Evolutionary conservation across 2,329 filamentous ascomycete genomes (phyloP), one percentile per base, ranked within the genome.

Genomic region (Alternaria angustiovoidea): DNA sequence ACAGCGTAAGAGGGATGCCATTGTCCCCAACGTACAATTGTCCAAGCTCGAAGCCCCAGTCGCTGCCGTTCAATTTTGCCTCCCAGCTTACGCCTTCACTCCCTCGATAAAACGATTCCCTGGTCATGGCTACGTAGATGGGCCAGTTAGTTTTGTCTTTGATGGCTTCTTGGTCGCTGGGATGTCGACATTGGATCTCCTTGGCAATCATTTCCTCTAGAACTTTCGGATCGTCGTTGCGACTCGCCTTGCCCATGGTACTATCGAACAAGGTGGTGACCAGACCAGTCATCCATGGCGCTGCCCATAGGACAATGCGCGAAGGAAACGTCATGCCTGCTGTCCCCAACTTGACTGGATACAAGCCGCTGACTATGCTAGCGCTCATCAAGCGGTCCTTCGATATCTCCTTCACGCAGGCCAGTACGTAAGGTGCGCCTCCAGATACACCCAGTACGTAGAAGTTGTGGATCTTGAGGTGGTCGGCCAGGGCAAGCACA

Each of bases 371-470:
- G 28, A 73, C 66, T 12, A 76, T 60, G 1, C 65, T 67, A 7
- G 57, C 73, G 14, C 69, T 72, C 11, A 70, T 47, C 5, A 76
- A 51, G 5, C 73, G 64, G 16, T 67, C 64, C 26, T 58, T 66
- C 7, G 80, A 75, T 16, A 84, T 65, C 4, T 63, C 59, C 42
- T 77, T 73, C 12, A 82, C 77, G 63, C 82, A 85, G 22, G 82
- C 83, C 11, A 85, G 67, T 2, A 79, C 78, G 64, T 82, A 85
- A 1, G 83, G 81, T 2, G 81, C 80, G 20, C 84, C 83, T 7
- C 82, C 83, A 0, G 80, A 83, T 5, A 78, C 70, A 2, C 82
- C 82, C 6, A 85, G 61, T 22, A 85, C 72, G 16, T 77, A 75
- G 67, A 82, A 85, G 5, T 72, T 63, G 5, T 71, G 56, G 16